These are phyloP conservation scores for Chaetomiaceae sp. DNA, from an alignment of 2,329 filamentous ascomycete genomes.

Conservation along the genomic window DNA sequence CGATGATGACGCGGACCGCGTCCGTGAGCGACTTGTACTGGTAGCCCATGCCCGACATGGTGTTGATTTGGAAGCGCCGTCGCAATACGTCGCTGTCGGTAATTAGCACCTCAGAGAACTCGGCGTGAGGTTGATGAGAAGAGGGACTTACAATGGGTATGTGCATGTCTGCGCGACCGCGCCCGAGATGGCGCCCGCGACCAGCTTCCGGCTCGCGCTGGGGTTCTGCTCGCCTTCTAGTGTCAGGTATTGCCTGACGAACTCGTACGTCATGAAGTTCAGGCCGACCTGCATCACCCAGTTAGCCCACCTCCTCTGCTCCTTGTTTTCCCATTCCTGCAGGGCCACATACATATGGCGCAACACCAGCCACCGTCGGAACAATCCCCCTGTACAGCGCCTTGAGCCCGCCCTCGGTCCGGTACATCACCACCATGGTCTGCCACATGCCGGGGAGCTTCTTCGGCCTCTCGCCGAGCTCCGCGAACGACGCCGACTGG, in stretches of 20 bases:
- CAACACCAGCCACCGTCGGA: slow-evolving; percentile 90
- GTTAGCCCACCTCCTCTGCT: slow-evolving; percentile 18
- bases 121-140: no score
- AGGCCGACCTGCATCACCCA: slow-evolving; percentile 65
- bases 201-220: slow-evolving; percentile 71
- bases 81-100: slow-evolving; percentile 74
- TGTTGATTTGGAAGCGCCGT: slow-evolving; percentile 95
- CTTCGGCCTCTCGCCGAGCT: slow-evolving; percentile 58
- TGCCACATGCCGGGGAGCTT: slow-evolving; percentile 89
- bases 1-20: slow-evolving; percentile 74
- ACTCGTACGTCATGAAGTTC: slow-evolving; percentile 98
- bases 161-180: slow-evolving; percentile 96
- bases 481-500: slow-evolving; percentile 92
- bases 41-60: slow-evolving; percentile 97
- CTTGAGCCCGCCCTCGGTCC: slow-evolving; percentile 75
- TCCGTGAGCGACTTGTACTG: slow-evolving; percentile 85
- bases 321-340: background rate
- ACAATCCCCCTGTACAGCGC: slow-evolving; percentile 94
- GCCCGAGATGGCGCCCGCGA: slow-evolving; percentile 89
- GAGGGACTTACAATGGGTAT: slow-evolving; percentile 79
- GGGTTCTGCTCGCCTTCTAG: slow-evolving; percentile 85
- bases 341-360: slow-evolving; percentile 68
- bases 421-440: slow-evolving; percentile 81
- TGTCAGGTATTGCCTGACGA: slow-evolving; percentile 76
- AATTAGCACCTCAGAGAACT: slow-evolving; percentile 23